Base-by-base conservation (phyloP, 805 yeast genomes). In the Candida jianshihensis region DNA sequence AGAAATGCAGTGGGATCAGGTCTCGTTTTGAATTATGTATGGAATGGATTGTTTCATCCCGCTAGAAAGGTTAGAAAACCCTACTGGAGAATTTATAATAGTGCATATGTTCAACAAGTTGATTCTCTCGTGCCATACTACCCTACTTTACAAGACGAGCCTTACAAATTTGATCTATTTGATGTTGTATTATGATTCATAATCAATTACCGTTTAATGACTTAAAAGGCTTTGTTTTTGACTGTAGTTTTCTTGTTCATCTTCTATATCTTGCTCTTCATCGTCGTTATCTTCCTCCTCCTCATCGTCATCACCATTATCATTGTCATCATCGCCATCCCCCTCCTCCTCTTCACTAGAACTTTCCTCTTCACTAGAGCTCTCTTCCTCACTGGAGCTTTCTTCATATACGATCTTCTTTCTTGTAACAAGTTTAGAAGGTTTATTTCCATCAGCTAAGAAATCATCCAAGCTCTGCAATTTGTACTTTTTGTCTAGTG, bases 11-110 rank as follows among this genome's bases (percentile, higher is more conserved):
- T 89, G 12, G 99, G 99, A 0, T 69, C 74, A 5, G 96, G 95
- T 0, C 50, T 77, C 1, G 65, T 82, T 37, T 55, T 82, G 68
- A 78, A 83, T 48, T 92, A 92, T 56, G 49, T 82, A 0, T 75
- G 95, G 81, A 78, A 81, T 0, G 99, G 99, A 0, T 61, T 92
- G 15, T 92, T 88, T 56, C 97, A 92, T 49, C 95, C 97, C 1
- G 96, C 97, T 0, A 66, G 81, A 38, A 83, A 80, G 50, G 97
- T 92, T 1, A 68, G 98, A 42, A 62, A 60, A 4, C 79, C 92
- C 0, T 92, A 81, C 57, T 92, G 97, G 97, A 78, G 71, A 44
- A 56, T 88, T 12, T 89, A 76, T 64, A 89, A 90, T 49, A 61
- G 63, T 28, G 75, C 88, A 19, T 89, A 89, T 51, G 73, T 84